Evolutionary conservation across 2,329 filamentous ascomycete species (phyloP).

Genomic region (Scedosporium apiospermum): DNA sequence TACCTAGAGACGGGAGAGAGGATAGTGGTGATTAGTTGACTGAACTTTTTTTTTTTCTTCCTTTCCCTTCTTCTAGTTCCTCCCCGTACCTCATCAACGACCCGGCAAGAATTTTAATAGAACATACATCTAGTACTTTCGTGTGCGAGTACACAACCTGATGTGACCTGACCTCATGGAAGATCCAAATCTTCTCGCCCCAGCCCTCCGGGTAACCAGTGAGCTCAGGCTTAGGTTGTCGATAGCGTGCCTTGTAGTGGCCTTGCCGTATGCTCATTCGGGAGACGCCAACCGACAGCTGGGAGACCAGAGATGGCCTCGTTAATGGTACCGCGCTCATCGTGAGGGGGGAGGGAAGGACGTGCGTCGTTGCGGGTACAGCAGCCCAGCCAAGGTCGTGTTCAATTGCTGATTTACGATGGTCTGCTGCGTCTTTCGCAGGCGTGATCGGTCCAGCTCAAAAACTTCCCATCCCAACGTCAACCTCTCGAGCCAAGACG

Average conservation of each 20-base stretch:
- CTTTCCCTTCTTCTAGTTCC: not conserved
- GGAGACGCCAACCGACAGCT: constrained; percentile 30
- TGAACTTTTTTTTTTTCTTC: not conserved
- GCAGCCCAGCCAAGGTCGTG: not conserved
- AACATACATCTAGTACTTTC: constrained; percentile 33
- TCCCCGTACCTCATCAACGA: not conserved
- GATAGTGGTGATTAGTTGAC: too few relatives aligned
- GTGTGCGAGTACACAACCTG: constrained; percentile 44
- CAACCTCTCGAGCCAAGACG: not conserved
- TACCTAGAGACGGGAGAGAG: constrained; percentile 16
- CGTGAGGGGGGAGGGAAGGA: constrained; percentile 8
- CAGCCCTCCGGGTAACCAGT: constrained; percentile 27
- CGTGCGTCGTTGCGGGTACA: not conserved
- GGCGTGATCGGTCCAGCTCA: not conserved
- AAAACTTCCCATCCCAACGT: not conserved
- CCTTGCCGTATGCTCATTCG: constrained; percentile 31
- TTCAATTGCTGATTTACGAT: not conserved
- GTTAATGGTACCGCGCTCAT: constrained; percentile 22
- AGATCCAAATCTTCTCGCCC: constrained; percentile 50
- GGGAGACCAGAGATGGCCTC: constrained; percentile 22
- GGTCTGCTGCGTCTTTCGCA: not conserved
- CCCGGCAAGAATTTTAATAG: not conserved
- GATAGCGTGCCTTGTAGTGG: constrained; percentile 15
- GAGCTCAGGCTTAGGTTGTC: constrained; percentile 13
- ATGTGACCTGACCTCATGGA: constrained; percentile 37